These are phyloP conservation scores for Nicotiana undulata DNA, from an alignment of 257 asterid genomes.

Conservation along the genomic window DNA sequence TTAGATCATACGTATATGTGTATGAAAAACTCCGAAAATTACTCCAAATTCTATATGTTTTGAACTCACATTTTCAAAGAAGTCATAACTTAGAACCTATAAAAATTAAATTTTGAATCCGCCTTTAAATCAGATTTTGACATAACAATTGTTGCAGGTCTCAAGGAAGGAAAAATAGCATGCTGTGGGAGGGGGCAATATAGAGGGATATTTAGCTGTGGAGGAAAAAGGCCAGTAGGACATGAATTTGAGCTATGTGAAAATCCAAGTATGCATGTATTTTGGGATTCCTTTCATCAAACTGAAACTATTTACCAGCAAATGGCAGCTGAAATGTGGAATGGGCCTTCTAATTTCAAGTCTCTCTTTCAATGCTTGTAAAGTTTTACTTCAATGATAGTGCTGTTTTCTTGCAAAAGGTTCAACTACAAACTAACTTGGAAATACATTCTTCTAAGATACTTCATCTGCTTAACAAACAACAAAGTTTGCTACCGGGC, in stretches of 20 bases:
- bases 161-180: constrained; percentile 24
- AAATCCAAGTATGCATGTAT: constrained; percentile 21
- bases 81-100: neutral
- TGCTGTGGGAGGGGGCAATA: constrained; percentile 29
- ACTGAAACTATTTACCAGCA: constrained; percentile 21
- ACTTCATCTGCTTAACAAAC: too few relatives aligned
- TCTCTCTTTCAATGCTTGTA: constrained; percentile 5
- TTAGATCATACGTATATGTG: too few relatives aligned
- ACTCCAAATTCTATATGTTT: neutral
- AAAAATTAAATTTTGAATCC: neutral
- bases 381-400: too few relatives aligned
- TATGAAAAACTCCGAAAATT: neutral
- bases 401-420: too few relatives aligned
- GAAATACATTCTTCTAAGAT: too few relatives aligned
- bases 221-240: constrained; percentile 24
- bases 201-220: constrained; percentile 30
- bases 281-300: constrained; percentile 31
- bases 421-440: too few relatives aligned
- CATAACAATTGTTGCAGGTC: neutral
- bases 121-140: neutral
- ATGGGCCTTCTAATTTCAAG: constrained; percentile 12
- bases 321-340: constrained; percentile 32
- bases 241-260: constrained; percentile 22
- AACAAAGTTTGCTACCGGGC: too few relatives aligned
- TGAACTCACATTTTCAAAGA: neutral